Percentiles rank a stretch among this genome's conserved stretches.
These are phyloP conservation scores for Gynostemma pentaphyllum DNA, from an alignment of 306 rosid genomes.

Conservation along the genomic window DNA sequence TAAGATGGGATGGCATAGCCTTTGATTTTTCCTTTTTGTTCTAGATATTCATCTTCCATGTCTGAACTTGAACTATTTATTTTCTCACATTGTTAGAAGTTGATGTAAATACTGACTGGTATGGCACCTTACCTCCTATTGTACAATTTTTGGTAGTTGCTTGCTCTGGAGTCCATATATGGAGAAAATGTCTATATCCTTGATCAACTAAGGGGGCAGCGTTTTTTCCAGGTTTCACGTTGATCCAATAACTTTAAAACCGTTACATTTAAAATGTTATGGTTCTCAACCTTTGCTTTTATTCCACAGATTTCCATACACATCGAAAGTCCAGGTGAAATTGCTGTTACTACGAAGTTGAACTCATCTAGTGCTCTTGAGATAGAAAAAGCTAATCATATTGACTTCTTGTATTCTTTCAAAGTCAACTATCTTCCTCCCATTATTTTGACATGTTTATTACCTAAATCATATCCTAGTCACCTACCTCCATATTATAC, in stretches of 20 bases:
- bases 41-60: background rate
- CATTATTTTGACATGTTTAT: slow-evolving; percentile 62
- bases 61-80: background rate
- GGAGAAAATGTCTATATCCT: slow-evolving; percentile 52
- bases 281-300: background rate
- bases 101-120: background rate
- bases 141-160: slow-evolving; percentile 37
- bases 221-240: slow-evolving; percentile 60
- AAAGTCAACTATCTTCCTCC: slow-evolving; percentile 70
- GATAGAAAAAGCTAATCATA: slow-evolving; percentile 13
- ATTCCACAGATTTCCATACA: slow-evolving; percentile 42
- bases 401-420: slow-evolving; percentile 54
- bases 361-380: slow-evolving; percentile 27
- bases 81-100: background rate
- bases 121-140: background rate
- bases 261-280: background rate
- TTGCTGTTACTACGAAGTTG: slow-evolving; percentile 40
- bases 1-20: no score
- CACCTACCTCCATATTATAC: slow-evolving; percentile 61
- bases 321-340: slow-evolving; percentile 45
- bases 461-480: slow-evolving; percentile 82
- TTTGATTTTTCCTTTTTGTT: background rate
- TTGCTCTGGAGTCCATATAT: slow-evolving; percentile 73
- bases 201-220: slow-evolving; percentile 42
- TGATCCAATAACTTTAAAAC: slow-evolving; percentile 7